These are phyloP conservation scores for Podaxis sp. DNA, from an alignment of 768 basidiomycete species.

Conservation along the genomic window DNA sequence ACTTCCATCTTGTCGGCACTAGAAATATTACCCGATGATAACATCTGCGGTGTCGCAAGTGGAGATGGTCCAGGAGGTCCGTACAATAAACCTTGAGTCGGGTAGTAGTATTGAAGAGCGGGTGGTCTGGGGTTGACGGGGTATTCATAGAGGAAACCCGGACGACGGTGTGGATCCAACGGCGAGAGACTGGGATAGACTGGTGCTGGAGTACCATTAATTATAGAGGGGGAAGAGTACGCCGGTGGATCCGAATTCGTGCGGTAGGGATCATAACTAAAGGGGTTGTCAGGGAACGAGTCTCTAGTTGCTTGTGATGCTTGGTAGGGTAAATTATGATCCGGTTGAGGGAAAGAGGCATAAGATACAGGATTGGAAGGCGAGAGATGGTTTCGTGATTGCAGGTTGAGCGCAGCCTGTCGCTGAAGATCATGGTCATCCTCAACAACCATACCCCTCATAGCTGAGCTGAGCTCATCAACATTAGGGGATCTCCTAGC, in stretches of 20 bases:
- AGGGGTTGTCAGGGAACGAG: neutral
- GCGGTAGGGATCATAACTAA: slow-evolving; percentile 11
- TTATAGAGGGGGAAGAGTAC: slow-evolving; percentile 3
- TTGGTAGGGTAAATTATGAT: slow-evolving; percentile 3
- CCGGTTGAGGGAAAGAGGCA: slow-evolving; percentile 2
- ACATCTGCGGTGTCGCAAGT: neutral
- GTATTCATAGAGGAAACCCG: slow-evolving; percentile 11
- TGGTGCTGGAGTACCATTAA: neutral
- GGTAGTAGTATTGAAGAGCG: slow-evolving; percentile 11
- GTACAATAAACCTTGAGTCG: slow-evolving; percentile 9
- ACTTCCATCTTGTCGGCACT: slow-evolving; percentile 6
- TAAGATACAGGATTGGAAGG: slow-evolving; percentile 12
- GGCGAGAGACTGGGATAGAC: slow-evolving; percentile 2
- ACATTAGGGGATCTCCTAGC: slow-evolving; percentile 27
- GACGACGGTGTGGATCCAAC: slow-evolving; percentile 6
- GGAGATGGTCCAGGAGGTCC: slow-evolving; percentile 5
- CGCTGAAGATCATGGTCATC: slow-evolving; percentile 22
- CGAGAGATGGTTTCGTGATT: slow-evolving; percentile 15
- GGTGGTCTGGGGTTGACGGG: slow-evolving; percentile 2
- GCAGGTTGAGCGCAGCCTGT: slow-evolving; percentile 10
- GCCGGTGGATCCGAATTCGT: slow-evolving; percentile 7
- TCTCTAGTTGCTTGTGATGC: neutral
- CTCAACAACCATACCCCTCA: slow-evolving; percentile 45
- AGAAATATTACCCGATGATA: slow-evolving; percentile 2
- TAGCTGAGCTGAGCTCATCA: slow-evolving; percentile 49